phyloP scores from a whole-genome alignment of 345 rosid species.

The Ceriops zippeliana region DNA sequence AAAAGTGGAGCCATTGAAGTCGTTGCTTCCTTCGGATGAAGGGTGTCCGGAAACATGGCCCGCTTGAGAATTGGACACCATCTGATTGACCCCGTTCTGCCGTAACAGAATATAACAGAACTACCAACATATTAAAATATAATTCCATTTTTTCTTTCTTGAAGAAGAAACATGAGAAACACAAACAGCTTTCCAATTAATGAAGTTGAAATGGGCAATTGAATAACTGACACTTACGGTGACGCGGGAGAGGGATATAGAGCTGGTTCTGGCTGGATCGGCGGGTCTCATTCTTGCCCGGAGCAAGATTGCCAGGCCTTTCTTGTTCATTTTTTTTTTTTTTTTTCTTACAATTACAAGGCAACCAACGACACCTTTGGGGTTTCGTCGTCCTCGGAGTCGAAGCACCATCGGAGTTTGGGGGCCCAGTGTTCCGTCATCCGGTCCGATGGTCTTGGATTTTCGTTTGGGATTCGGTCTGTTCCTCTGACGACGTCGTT shows the following conservation, averaged over 20 bases:
- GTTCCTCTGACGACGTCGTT: too few species aligned
- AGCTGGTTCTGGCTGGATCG: conserved; percentile 32
- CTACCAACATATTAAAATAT: background rate
- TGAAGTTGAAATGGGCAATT: background rate
- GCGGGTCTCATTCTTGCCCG: conserved; percentile 65
- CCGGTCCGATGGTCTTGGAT: too few species aligned
- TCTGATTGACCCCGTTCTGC: conserved; percentile 39
- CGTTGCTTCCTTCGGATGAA: conserved; percentile 16
- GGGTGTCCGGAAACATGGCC: conserved; percentile 23
- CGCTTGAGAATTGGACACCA: conserved; percentile 29
- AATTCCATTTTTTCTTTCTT: background rate
- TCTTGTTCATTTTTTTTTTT: conserved; percentile 55
- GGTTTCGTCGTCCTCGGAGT: background rate
- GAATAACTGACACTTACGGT: conserved; percentile 36
- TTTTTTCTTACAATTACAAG: background rate
- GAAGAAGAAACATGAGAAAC: background rate
- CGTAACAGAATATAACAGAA: background rate
- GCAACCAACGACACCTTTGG: background rate
- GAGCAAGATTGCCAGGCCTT: conserved; percentile 58
- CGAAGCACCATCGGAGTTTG: too few species aligned
- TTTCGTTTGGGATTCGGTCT: too few species aligned
- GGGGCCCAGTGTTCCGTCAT: too few species aligned
- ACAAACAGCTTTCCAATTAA: background rate
- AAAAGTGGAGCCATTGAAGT: conserved; percentile 19
- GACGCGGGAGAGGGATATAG: conserved; percentile 39